Evolutionary conservation across 305 asterid genomes (phyloP).

Genomic region (Solanum hybrid): DNA sequence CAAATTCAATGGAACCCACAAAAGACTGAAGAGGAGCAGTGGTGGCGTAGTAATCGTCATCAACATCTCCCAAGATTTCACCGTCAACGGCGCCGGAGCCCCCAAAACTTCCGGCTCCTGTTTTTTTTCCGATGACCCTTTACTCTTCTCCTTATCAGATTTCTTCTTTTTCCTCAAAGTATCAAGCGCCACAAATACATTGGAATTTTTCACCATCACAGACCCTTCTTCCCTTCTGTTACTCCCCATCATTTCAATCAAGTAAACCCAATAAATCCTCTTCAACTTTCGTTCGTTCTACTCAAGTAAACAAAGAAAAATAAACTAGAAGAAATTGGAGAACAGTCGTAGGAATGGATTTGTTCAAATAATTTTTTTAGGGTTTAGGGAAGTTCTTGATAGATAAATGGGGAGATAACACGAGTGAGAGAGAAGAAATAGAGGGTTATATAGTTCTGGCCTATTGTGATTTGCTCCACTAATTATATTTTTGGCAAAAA

Average conservation of each 20-base stretch:
- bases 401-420: neutral
- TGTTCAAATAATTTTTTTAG: neutral
- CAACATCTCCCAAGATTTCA: slow-evolving; percentile 94
- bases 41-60: slow-evolving; percentile 88
- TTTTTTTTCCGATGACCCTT: slow-evolving; percentile 30
- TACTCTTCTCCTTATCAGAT: slow-evolving; percentile 21
- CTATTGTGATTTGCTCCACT: neutral
- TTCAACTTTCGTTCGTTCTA: neutral
- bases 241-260: slow-evolving; percentile 29
- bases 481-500: no score
- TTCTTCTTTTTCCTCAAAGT: slow-evolving; percentile 35
- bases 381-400: neutral
- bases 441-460: neutral
- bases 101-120: slow-evolving; percentile 48
- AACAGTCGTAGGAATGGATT: neutral
- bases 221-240: slow-evolving; percentile 26
- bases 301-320: neutral
- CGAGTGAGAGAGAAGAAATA: neutral
- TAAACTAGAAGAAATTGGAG: neutral
- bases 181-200: slow-evolving; percentile 41
- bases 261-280: neutral
- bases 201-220: slow-evolving; percentile 23
- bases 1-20: slow-evolving; percentile 26
- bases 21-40: slow-evolving; percentile 76
- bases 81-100: slow-evolving; percentile 83